Evolutionary conservation across 2,329 filamentous ascomycete species (phyloP).

Genomic region (Dactylellina haptotyla): DNA sequence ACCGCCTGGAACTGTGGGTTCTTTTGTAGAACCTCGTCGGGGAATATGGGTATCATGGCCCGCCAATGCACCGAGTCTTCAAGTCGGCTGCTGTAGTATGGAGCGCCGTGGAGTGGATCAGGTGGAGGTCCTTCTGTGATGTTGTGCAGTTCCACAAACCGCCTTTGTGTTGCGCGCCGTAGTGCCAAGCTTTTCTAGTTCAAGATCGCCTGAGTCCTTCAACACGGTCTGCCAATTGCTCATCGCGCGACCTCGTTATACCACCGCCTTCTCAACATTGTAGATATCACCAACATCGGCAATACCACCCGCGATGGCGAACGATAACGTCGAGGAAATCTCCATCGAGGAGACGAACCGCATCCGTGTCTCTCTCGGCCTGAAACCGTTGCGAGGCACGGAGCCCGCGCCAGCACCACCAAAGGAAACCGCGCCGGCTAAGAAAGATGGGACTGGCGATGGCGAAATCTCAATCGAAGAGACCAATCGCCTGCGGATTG

Average conservation of each 20-base stretch:
- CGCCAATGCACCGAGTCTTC: neutral
- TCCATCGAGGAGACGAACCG: slow-evolving; percentile 94
- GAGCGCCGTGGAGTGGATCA: neutral
- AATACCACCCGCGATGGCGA: slow-evolving; percentile 25
- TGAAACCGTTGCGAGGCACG: slow-evolving; percentile 87
- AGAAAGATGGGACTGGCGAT: slow-evolving; percentile 63
- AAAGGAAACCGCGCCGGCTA: slow-evolving; percentile 61
- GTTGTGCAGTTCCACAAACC: neutral
- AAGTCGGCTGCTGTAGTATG: neutral
- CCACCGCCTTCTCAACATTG: neutral
- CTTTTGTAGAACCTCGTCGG: slow-evolving; percentile 54
- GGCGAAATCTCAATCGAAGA: slow-evolving; percentile 79
- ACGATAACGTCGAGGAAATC: slow-evolving; percentile 59
- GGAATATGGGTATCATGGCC: slow-evolving; percentile 57
- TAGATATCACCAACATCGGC: neutral
- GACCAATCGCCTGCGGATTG: slow-evolving; percentile 88
- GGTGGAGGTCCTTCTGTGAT: neutral
- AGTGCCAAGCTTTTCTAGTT: slow-evolving; percentile 22
- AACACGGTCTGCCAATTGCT: slow-evolving; percentile 31
- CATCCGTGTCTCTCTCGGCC: slow-evolving; percentile 85
- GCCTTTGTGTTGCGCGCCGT: slow-evolving; percentile 32
- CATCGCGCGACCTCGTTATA: slow-evolving; percentile 23
- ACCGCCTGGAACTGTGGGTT: slow-evolving; percentile 57
- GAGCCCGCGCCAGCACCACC: slow-evolving; percentile 66
- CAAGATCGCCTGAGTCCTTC: neutral